phyloP scores from a whole-genome alignment of 345 rosid species.

The Ceriops decandra region DNA sequence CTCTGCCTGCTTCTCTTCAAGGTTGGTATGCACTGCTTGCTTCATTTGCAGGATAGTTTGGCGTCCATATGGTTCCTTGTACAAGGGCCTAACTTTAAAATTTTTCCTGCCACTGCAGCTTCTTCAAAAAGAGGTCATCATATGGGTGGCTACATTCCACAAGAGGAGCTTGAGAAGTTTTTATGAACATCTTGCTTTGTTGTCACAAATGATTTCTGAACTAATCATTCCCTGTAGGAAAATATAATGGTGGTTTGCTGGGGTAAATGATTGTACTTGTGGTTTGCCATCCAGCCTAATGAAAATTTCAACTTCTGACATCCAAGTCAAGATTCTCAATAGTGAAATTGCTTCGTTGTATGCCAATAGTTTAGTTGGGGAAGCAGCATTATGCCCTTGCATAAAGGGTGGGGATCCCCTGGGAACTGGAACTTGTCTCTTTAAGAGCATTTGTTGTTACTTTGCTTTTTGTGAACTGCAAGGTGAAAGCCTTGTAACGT shows the following conservation, averaged over 20 bases:
- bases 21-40: constrained; percentile 36
- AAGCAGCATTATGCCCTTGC: too few species aligned
- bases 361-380: too few species aligned
- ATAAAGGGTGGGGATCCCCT: too few species aligned
- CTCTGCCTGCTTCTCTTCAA: constrained; percentile 91
- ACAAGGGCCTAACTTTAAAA: neutral
- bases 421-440: neutral
- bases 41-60: neutral
- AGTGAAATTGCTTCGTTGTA: too few species aligned
- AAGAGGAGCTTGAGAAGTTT: constrained; percentile 91
- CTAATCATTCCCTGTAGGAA: too few species aligned
- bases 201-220: too few species aligned
- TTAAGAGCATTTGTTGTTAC: neutral
- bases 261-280: too few species aligned
- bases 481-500: neutral
- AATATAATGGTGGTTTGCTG: too few species aligned
- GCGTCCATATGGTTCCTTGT: constrained; percentile 11
- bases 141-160: constrained; percentile 98
- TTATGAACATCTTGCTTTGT: constrained; percentile 10
- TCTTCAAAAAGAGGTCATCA: constrained; percentile 78
- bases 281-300: too few species aligned
- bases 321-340: too few species aligned
- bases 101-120: constrained; percentile 28
- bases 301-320: too few species aligned
- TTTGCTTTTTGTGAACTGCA: neutral